Evolutionary conservation across 352 stramenopile genomes (phyloP), one percentile per base, ranked within the genome.

Genomic region (Phytophthora foliorum): DNA sequence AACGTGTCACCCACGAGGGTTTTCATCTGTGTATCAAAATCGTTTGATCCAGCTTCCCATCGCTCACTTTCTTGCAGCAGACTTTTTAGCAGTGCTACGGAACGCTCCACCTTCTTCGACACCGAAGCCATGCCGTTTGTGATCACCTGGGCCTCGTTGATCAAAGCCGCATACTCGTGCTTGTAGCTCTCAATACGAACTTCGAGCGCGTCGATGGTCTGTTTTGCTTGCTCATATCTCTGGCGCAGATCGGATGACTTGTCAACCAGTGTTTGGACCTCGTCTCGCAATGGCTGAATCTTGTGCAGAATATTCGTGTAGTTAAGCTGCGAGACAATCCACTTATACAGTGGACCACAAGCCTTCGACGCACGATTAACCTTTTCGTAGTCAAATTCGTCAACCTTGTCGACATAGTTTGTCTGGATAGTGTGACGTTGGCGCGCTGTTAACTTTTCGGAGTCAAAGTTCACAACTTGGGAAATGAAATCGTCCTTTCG

Each of bases 321-420:
- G 67, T 97, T 97, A 10, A 99, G 89, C 78, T 99, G 98, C 53
- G 95, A 99, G 31, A 97, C 84, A 45, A 99, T 95, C 98, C 98
- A 99, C 72, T 99, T 98, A 79, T 98, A 99, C 16, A 99, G 85
- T 29, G 98, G 98, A 32, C 98, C 98, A 74, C 98, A 99, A 19
- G 98, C 98, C 69, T 98, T 97, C 13, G 93, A 98, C 6, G 96
- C 94, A 39, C 92, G 90, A 57, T 97, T 94, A 34, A 98, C 95
- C 72, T 96, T 97, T 45, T 97, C 90, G 60, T 95, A 97, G 57
- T 97, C 90, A 57, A 97, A 97, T 29, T 97, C 89, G 10, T 97
- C 90, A 21, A 82, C 77, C 49, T 92, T 98, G 86, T 80, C 91
- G 2, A 99, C 82, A 72, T 99, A 99, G 52, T 99, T 99, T 0